Percentiles rank a stretch among this genome's conserved stretches.
These are phyloP conservation scores for Hippophae gyantsensis DNA, from an alignment of 306 rosid species.

Conservation along the genomic window DNA sequence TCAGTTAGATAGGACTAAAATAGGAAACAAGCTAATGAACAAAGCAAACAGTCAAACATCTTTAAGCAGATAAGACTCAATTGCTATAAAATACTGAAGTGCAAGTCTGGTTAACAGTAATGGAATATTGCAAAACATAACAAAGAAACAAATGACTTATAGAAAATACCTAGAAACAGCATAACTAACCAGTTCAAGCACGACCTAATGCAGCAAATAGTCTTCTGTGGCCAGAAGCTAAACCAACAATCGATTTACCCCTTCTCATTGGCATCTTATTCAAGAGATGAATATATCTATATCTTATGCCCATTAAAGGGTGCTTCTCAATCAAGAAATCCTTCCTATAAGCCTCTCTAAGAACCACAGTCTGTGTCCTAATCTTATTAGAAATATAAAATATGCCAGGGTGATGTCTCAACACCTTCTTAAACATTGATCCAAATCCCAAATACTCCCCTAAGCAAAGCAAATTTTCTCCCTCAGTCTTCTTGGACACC, in stretches of 20 bases:
- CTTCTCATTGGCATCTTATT: slow-evolving; percentile 25
- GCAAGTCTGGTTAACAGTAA: no score
- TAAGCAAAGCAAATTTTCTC: slow-evolving; percentile 35
- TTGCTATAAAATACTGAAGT: no score
- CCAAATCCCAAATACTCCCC: slow-evolving; percentile 73
- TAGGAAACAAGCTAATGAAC: no score
- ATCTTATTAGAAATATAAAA: slow-evolving; percentile 72
- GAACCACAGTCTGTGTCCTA: slow-evolving; percentile 68
- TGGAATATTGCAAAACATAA: no score
- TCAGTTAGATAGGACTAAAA: no score
- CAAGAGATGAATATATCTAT: slow-evolving; percentile 63
- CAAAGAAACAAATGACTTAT: no score
- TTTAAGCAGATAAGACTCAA: no score
- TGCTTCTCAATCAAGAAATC: slow-evolving; percentile 58
- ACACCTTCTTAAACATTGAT: slow-evolving; percentile 54
- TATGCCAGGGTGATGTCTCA: slow-evolving; percentile 77
- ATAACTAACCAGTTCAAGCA: background rate
- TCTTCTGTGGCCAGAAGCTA: slow-evolving; percentile 4
- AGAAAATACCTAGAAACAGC: no score
- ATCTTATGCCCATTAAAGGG: slow-evolving; percentile 60
- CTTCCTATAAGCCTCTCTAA: slow-evolving; percentile 69
- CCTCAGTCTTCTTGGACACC: slow-evolving; percentile 73
- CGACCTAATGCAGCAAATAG: background rate
- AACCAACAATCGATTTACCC: slow-evolving; percentile 14
- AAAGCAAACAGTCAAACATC: no score